Base-by-base conservation (phyloP, 352 stramenopile genomes). In the Pythium aphanidermatum region DNA sequence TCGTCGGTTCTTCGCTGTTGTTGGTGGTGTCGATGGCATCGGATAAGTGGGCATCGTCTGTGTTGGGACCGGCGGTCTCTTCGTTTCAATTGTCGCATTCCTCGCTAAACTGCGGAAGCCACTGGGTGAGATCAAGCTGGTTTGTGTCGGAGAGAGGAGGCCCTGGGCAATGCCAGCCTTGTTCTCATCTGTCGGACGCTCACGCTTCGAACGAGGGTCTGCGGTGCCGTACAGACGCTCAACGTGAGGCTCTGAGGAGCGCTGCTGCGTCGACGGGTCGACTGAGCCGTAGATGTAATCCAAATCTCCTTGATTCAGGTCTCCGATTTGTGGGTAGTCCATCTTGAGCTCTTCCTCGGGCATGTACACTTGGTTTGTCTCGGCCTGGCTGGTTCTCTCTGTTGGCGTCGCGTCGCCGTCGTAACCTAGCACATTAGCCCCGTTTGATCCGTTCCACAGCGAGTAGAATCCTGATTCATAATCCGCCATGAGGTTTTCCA, bases 251-350 rank as follows among this genome's bases (percentile, higher is more conserved):
- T 82, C 74, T 74, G 68, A 3, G 66, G 43, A n/a, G 79, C 74
- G 23, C 62, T 58, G 12, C 14, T 45, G 14, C 33, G 31, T 7
- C 49, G 26, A 5, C 30, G 25, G 19, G 35, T 37, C 17, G 47
- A 51, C 1, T 7, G 74, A 46, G 8, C 68, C 73, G 46, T 74
- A 83, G 21, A 90, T 50, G 53, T 86, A 87, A 39, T 90, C 75
- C 42, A 90, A 57, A 37, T 90, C 78, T 20, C 60, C 60, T 32
- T 88, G 75, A 56, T 83, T 85, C 49, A 90, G 68, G 40, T 87
- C 75, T 0, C 68, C 39, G 11, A 90, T 45, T 27, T 78, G 67
- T 13, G 70, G 57, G 43, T 87, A 90, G 5, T 82, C 76, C 61
- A 88, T 80, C 55, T 84, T 85, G 10, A 86, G 39, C 46, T 89